Base-by-base conservation (phyloP, 2,329 filamentous ascomycete genomes). In the Nemania diffusa region DNA sequence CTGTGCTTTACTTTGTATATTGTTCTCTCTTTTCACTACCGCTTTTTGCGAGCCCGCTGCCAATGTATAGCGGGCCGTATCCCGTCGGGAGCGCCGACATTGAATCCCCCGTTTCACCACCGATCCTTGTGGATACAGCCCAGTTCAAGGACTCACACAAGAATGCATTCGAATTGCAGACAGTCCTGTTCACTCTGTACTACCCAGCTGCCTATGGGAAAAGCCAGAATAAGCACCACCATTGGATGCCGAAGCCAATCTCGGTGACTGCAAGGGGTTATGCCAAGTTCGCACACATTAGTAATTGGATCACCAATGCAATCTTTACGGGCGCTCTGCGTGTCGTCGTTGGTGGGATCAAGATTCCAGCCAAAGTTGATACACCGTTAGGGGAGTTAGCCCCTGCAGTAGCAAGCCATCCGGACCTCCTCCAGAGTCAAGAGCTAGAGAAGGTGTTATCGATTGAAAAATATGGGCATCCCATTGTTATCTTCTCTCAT, bases 401-500 rank as follows among this genome's bases (percentile, higher is more conserved):
- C 52, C 40, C 62, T 59, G 22, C 69, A 22, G 60, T 73, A 56
- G 42, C 65, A 26, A 65, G 68, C 27, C 57, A 66, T 60, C 80
- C 44, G 63, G 75, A 52, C 27, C 73, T 40, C 17, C 72, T 57
- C 17, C 66, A 75, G 27, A 69, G 68, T 2, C 65, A 65, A 27
- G 67, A 67, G 15, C 64, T 73, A 1, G 72, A 75, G 57, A 72
- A 77, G 29, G 71, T 76, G 11, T 48, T 73, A 0, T 65, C 63
- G 4, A 63, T 66, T 9, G 67, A 74, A 6, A 57, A 62, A 20
- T 60, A 69, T 20, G 72, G 72, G 0, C 79, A 83, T 29, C 83
- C 84, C 8, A 77, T 86, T 67, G 75, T 86, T 65, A 75, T 86
- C 70, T 85, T 87, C 72, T 85, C 84, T 5, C 84, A 87, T 69